Conservation (phyloP, 441 rosid species). For the Pelargonium australe region DNA sequence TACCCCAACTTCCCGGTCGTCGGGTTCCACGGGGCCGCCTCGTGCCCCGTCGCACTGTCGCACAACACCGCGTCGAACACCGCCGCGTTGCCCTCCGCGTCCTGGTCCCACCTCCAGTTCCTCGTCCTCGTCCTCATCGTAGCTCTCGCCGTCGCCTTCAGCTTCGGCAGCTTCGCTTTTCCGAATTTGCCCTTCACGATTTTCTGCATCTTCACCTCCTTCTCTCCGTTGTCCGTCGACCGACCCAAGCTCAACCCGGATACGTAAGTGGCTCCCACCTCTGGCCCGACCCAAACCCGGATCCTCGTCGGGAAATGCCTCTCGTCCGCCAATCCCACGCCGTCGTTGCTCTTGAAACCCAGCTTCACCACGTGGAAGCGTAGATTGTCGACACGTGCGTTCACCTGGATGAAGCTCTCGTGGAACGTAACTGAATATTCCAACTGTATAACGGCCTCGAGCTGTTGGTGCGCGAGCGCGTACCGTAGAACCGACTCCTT, state of each 20-base stretch:
- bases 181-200: constrained; percentile 32
- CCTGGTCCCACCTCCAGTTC: constrained; percentile 84
- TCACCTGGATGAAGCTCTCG: constrained; percentile 58
- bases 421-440: constrained; percentile 49
- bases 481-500: constrained; percentile 63
- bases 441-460: constrained; percentile 58
- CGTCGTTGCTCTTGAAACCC: constrained; percentile 42
- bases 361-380: constrained; percentile 61
- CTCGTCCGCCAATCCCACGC: constrained; percentile 35
- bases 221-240: constrained; percentile 42
- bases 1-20: constrained; percentile 12
- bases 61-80: constrained; percentile 61
- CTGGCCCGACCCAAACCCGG: constrained; percentile 76
- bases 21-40: constrained; percentile 30
- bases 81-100: constrained; percentile 67
- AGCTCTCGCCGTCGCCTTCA: constrained; percentile 48
- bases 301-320: constrained; percentile 58
- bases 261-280: constrained; percentile 62
- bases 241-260: constrained; percentile 48
- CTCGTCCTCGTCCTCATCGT: constrained; percentile 45
- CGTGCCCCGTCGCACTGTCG: constrained; percentile 43
- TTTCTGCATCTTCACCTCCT: constrained; percentile 43
- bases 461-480: constrained; percentile 71
- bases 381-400: constrained; percentile 55
- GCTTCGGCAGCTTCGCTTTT: constrained; percentile 35